Conservation (phyloP, 495 filamentous ascomycete species). For the Penicillium manginii region DNA sequence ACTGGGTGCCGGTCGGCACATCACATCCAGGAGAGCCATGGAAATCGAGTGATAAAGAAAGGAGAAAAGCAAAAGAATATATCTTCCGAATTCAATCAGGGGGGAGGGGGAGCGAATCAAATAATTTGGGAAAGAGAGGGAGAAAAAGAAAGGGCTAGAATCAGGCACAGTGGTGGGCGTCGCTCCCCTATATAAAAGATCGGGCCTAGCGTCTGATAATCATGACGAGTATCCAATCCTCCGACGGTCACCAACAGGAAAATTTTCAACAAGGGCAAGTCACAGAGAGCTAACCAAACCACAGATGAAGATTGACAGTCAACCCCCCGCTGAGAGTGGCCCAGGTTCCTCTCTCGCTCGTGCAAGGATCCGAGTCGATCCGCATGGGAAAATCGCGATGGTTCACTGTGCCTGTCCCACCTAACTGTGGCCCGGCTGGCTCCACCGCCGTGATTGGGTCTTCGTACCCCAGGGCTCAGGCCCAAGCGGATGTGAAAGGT, state of each 20-base stretch:
- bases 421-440: conserved; percentile 22
- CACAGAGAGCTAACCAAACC: conserved; percentile 3
- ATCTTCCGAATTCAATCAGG: background rate
- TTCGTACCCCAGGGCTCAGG: conserved; percentile 2
- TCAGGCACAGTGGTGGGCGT: conserved; percentile 27
- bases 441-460: conserved; percentile 28
- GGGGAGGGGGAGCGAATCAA: background rate
- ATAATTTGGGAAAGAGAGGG: conserved; percentile 1
- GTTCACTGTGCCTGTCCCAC: conserved; percentile 36
- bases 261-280: background rate
- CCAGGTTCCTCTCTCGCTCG: conserved; percentile 17
- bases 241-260: conserved; percentile 10
- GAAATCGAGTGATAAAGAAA: conserved; percentile 8
- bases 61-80: conserved; percentile 10
- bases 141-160: conserved; percentile 18
- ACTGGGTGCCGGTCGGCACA: conserved; percentile 1
- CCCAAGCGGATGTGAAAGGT: conserved; percentile 2
- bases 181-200: conserved; percentile 43
- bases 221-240: conserved; percentile 32
- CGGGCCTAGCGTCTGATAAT: conserved; percentile 36
- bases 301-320: conserved; percentile 7
- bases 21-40: background rate
- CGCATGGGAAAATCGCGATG: conserved; percentile 33
- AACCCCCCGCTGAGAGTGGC: conserved; percentile 8
- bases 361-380: conserved; percentile 37